Evolutionary conservation across 768 basidiomycete genomes (phyloP), one percentile per base, ranked within the genome.

Genomic region (Pholiota microspora): DNA sequence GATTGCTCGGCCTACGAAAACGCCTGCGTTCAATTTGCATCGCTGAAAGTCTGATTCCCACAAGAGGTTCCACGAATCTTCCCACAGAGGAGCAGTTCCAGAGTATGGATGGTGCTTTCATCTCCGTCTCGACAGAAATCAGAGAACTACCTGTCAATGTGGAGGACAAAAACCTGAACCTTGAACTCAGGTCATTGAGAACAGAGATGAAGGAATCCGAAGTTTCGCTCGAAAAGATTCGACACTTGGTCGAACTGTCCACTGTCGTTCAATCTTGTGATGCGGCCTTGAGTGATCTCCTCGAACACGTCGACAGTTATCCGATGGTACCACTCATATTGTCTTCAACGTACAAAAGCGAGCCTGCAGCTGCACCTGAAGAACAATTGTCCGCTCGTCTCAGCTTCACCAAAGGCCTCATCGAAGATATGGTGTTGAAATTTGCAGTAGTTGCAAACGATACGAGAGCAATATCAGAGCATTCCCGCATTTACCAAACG

Each of bases 251-350:
- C 8, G 70, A 74, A n/a, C 71, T 93, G 45, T 69, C 75, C 4
- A 69, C 75, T 18, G 64, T 73, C 31, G 67, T 87, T 7, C 74
- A 75, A 24, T 64, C 66, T 16, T 92, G 89, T 60, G 92, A 95
- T 65, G 72, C 76, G n/a, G 82, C 85, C 18, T 74, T 94, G 40
- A 94, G 92, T 61, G 90, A 94, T 67, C 75, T 94, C 4, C 73
- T 95, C 44, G 89, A 93, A 62, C 89, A 93, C 62, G 77, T 93
- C 51, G 92, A 95, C 66, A 91, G 88, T 62, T 93, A 85, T 64
- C 92, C 92, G 7, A 77, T 81, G 2, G 66, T 74, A 28, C 86
- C 85, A 4, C 65, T 73, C 4, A 69, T 78, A 2, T 65, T 85
- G 28, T 75, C 81, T 3, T 83, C 84, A 8, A 21, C 69, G 74